Evolutionary conservation across 1,284 basidiomycete genomes (phyloP).

Genomic region (Lentinus polychrous): DNA sequence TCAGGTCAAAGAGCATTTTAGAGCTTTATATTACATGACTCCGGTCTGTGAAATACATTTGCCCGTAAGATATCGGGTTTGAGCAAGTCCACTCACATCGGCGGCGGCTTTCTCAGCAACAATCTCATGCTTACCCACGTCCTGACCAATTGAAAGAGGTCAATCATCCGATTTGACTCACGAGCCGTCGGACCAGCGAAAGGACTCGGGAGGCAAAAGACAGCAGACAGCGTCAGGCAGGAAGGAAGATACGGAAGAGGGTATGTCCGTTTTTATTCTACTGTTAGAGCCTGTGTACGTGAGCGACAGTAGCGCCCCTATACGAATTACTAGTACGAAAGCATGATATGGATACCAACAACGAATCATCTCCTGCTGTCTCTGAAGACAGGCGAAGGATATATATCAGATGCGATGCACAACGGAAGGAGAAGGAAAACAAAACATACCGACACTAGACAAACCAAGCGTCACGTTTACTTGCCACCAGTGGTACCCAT

Average conservation of each 20-base stretch:
- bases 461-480: constrained; percentile 32
- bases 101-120: too few relatives aligned
- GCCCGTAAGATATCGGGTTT: too few relatives aligned
- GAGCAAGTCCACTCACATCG: too few relatives aligned
- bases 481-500: constrained; percentile 81
- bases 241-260: not conserved
- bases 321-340: constrained; percentile 4
- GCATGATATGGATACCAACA: not conserved
- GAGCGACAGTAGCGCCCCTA: not conserved
- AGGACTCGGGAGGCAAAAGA: too few relatives aligned
- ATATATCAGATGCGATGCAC: not conserved
- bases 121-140: too few relatives aligned
- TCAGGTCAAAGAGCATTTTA: too few relatives aligned
- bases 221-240: too few relatives aligned
- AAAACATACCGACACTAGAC: not conserved
- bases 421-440: constrained; percentile 3
- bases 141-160: too few relatives aligned
- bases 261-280: constrained; percentile 8
- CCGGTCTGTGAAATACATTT: too few relatives aligned
- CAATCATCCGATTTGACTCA: too few relatives aligned
- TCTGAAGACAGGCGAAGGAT: not conserved
- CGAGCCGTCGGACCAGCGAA: too few relatives aligned
- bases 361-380: not conserved
- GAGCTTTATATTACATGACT: too few relatives aligned
- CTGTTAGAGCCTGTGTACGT: constrained; percentile 1